Base-by-base conservation (phyloP, 225 moss, liverwort and hornwort genomes). In the Rhytidiadelphus loreus region DNA sequence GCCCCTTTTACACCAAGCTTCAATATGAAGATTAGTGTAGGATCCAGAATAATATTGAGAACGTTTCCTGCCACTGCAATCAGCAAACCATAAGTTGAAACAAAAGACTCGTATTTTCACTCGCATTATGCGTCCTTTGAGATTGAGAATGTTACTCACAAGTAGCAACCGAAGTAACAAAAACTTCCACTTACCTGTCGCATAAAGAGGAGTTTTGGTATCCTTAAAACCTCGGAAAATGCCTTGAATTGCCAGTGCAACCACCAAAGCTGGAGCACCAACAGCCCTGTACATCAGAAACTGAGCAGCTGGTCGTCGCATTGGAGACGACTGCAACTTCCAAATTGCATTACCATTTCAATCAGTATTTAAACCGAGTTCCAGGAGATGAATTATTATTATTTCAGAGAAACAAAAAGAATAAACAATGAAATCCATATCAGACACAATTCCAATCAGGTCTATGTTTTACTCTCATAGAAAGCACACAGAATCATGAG, bases 141-240 rank as follows among this genome's bases (percentile, higher is more conserved):
- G 62, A 61, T 59, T 76, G 11, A 32, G 16, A 80, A 72, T 68
- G 30, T 61, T 50, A 29, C 59, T 80, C 39, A 61, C 59, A 81
- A 60, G 8, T 81, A 30, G 59, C 13, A 61, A 32, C 20, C 13
- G 18, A 84, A 64, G 35, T 91, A 94, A 64, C 58, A 69, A 29
- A 85, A 43, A 77, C 13, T 28, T 86, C 37, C 53, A 57, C 90
- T 94, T 88, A 92, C 98, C 91, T 76, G 92, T 92, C 14, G 93
- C 96, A 86, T 92, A 94, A 37, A 96, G 90, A n/a, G 96, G 95
- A 69, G 96, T 96, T 89, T 91, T 95, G 32, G 96, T 96, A 83
- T 96, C 98, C 84, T 95, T 98, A 39, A 96, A 96, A 57, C 96
- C 96, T 89, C 95, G 91, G 88, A 96, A 98, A 81, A 95, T 89